Percentiles rank a stretch among this genome's conserved stretches.
Conservation (phyloP, 148 eudicot genomes). For the Pharnaceum exiguum region DNA sequence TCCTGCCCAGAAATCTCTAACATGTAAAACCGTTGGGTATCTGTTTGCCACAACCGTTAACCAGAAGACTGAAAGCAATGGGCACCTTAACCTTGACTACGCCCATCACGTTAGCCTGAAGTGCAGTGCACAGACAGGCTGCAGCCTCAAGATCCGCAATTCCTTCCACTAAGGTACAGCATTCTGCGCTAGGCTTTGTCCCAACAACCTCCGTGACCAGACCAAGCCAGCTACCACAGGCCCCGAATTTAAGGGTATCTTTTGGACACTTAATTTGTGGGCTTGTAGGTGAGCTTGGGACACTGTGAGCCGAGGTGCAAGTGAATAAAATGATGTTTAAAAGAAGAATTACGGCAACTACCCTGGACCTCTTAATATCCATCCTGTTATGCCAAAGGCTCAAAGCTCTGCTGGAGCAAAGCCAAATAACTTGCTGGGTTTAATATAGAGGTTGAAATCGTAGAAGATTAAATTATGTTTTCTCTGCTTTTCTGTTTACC, state of each 20-base stretch:
- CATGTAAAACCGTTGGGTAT: slow-evolving; percentile 66
- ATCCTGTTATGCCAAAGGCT: too few relatives aligned
- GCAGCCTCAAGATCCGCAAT: slow-evolving; percentile 84
- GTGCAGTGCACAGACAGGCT: slow-evolving; percentile 71
- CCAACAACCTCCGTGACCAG: slow-evolving; percentile 69
- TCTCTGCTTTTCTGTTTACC: neutral
- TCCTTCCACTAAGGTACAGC: slow-evolving; percentile 59
- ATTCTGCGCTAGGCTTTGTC: slow-evolving; percentile 51
- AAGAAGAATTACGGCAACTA: slow-evolving; percentile 17
- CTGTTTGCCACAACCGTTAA: slow-evolving; percentile 73
- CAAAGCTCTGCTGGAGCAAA: neutral
- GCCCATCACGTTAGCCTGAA: slow-evolving; percentile 71
- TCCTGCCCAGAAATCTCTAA: slow-evolving; percentile 6
- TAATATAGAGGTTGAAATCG: slow-evolving; percentile 6
- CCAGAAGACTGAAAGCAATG: slow-evolving; percentile 55
- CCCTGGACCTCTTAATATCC: slow-evolving; percentile 20
- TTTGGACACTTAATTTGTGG: slow-evolving; percentile 50
- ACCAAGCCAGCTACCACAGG: slow-evolving; percentile 81
- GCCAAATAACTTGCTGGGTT: neutral
- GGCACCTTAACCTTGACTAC: slow-evolving; percentile 47
- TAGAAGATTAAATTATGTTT: neutral
- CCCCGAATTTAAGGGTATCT: slow-evolving; percentile 79
- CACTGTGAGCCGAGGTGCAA: slow-evolving; percentile 30
- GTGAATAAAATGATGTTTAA: slow-evolving; percentile 31
- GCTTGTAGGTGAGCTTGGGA: slow-evolving; percentile 33